phyloP scores from a whole-genome alignment of 352 stramenopile genomes.

The Globisporangium parvum region DNA sequence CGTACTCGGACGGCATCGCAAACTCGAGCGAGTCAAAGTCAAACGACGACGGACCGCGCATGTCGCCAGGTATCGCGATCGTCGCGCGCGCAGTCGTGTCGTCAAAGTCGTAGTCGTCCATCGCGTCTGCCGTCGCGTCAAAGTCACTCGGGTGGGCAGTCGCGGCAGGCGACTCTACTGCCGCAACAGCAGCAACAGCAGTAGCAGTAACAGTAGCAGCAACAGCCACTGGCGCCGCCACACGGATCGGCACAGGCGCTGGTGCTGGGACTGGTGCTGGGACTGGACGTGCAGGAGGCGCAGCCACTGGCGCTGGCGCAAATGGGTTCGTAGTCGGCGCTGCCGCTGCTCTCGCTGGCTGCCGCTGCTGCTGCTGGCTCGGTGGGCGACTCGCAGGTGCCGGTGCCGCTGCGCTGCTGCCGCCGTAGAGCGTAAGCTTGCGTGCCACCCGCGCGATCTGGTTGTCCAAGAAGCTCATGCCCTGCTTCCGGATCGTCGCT shows the following conservation, averaged over 20 bases:
- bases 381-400: not conserved
- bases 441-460: conserved; percentile 61
- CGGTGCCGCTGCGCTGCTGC: not conserved
- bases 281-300: too few species aligned
- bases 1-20: conserved; percentile 37
- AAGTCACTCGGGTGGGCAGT: not conserved
- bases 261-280: too few species aligned
- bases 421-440: conserved; percentile 61
- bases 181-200: not conserved
- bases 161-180: not conserved
- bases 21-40: conserved; percentile 67
- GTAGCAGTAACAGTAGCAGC: too few species aligned
- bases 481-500: conserved; percentile 63
- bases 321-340: too few species aligned
- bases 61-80: conserved; percentile 18
- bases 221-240: too few species aligned
- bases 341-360: conserved; percentile 4
- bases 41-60: conserved; percentile 33
- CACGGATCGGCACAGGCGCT: too few species aligned
- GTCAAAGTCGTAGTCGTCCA: conserved; percentile 5
- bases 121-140: not conserved
- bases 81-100: conserved; percentile 1
- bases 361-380: conserved; percentile 4
- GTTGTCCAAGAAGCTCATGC: conserved; percentile 76
- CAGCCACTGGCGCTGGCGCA: too few species aligned